phyloP scores from a whole-genome alignment of 2,329 filamentous ascomycete species.

The Nemania sp. region DNA sequence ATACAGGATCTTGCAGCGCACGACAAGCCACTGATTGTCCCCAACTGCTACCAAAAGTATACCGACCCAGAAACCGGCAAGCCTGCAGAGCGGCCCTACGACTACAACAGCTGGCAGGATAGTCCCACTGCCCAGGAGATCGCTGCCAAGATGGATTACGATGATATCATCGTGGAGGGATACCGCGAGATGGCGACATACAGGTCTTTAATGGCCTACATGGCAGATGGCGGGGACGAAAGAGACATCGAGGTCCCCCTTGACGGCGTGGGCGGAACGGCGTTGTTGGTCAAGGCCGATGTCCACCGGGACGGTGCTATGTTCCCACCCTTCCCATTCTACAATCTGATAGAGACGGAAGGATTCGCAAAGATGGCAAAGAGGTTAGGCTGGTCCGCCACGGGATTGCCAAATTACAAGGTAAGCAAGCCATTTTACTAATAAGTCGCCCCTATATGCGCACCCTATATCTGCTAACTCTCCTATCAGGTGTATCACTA shows the following conservation, averaged over 20 bases:
- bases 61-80: conserved; percentile 69
- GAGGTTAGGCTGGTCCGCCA: conserved; percentile 81
- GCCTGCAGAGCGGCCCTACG: conserved; percentile 80
- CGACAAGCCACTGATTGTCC: conserved; percentile 88
- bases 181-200: conserved; percentile 94
- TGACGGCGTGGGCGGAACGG: conserved; percentile 92
- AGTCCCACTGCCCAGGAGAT: conserved; percentile 77
- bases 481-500: conserved; percentile 76
- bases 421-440: conserved; percentile 57
- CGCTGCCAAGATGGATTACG: conserved; percentile 77
- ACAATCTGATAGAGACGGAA: conserved; percentile 96
- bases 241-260: conserved; percentile 68
- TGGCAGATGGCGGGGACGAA: conserved; percentile 63
- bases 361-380: conserved; percentile 97
- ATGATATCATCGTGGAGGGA: conserved; percentile 92
- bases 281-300: conserved; percentile 91
- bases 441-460: neutral
- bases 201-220: conserved; percentile 85
- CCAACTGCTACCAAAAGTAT: conserved; percentile 93
- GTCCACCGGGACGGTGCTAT: conserved; percentile 97
- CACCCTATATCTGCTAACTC: conserved; percentile 17
- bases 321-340: conserved; percentile 97
- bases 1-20: conserved; percentile 90
- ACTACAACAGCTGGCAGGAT: conserved; percentile 98
- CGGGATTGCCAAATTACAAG: conserved; percentile 95